Evolutionary conservation across 176 grass and related monocot species (phyloP), one percentile per base, ranked within the genome.

Genomic region (Avena insularis): DNA sequence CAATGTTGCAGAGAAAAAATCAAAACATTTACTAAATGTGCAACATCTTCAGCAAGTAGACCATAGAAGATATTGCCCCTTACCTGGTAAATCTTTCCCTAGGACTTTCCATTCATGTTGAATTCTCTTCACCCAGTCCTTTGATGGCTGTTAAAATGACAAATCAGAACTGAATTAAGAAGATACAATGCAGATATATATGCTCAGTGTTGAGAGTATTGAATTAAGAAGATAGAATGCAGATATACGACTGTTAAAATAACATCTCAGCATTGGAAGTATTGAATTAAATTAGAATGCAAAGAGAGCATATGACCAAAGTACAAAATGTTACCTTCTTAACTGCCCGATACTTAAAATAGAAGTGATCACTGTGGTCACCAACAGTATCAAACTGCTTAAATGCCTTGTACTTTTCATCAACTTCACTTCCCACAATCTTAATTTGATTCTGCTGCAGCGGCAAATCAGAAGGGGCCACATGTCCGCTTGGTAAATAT

Each of bases 51-150:
- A 71, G 23, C 73, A 76, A 63, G 51, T 53, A 77, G 5, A 56
- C 40, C 45, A 79, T 46, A 50, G 53, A 64, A 58, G 14, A 79
- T 68, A 21, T 72, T 23, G 17, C 15, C 20, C 80, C 71, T 81
- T 56, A 92, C 93, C 93, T 51, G 91, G 95, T 80, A 97, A 90
- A 86, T 97, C 95, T 86, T 90, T 95, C 76, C 94, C 89, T 33
- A 97, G 66, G 53, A 95, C 47, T 81, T 90, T 95, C 95, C 95
- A 97, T 21, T 97, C 95, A 86, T 93, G 82, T 48, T 97, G 92
- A 85, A 97, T 87, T 77, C 71, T 79, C 87, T 85, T 93, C 33
- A 88, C 87, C 92, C 93, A 97, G n/a, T 79, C 78, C 72, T 91
- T 95, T 31, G 85, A 59, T 75, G 95, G 92, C 88, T 97, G 88